Base-by-base conservation (phyloP, 768 basidiomycete genomes). In the Ramaria sp. region DNA sequence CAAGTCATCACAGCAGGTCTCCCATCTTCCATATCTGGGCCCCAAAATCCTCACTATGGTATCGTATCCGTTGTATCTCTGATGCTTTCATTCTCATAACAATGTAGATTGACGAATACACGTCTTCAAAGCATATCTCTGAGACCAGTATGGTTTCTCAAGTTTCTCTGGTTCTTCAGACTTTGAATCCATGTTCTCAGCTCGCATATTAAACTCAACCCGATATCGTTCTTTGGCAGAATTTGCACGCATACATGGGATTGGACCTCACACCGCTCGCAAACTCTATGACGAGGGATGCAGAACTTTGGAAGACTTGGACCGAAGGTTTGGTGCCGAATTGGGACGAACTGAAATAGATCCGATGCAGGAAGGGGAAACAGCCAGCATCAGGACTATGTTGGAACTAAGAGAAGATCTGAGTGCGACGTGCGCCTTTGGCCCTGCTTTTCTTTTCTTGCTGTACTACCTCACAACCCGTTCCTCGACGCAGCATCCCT, bases 211-310 rank as follows among this genome's bases (percentile, higher is more conserved):
- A 5, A 61, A 63, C 5, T 79, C 80, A 0, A 58, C 71, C 24
- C 78, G 84, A 34, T 88, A 78, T 63, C 66, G 70, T 49, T 66
- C 78, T 0, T 73, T 90, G 7, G 73, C 75, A 6, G 61, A 69
- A 0, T 87, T 92, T 61, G 69, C 75, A 13, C 71, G 77, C 5
- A 67, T 92, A 53, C 81, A 92, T 52, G 83, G 86, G 8, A 82
- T 92, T 32, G 89, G 89, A 6, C 73, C 88, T 0, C 65, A 69
- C n/a, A 85, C 75, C 6, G 85, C 89, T 5, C 75, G 80, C 5
- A 69, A 73, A 37, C 71, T 89, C 3, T 87, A 82, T 63, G 76
- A 76, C 30, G 69, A 75, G 41, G 83, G 84, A 1, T 65, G 88
- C 42, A 78, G 87, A 32, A 83, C 78, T 0, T 63, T 90, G 6